These are phyloP conservation scores for Penicillium brasilianum DNA, from an alignment of 2,329 filamentous ascomycete species.

Conservation along the genomic window DNA sequence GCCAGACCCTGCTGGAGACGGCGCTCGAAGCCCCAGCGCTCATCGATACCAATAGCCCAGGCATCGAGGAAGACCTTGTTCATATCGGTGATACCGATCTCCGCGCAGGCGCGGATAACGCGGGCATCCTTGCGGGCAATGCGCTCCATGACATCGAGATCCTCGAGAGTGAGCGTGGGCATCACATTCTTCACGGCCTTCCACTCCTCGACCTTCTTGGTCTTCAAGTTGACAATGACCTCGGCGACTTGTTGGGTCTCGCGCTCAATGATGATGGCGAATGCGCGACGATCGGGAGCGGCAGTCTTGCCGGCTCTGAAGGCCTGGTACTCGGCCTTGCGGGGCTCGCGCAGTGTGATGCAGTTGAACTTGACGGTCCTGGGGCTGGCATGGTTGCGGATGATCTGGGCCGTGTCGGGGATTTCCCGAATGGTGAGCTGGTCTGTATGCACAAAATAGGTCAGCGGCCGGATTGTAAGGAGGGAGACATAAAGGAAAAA, in stretches of 20 bases:
- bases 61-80: slow-evolving; percentile 41
- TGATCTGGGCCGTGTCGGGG: slow-evolving; percentile 32
- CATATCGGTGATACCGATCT: slow-evolving; percentile 45
- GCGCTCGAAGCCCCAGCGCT: slow-evolving; percentile 42
- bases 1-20: slow-evolving; percentile 42
- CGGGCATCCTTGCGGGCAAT: slow-evolving; percentile 38
- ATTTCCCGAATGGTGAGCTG: slow-evolving; percentile 39
- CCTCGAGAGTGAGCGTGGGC: slow-evolving; percentile 49
- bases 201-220: slow-evolving; percentile 35
- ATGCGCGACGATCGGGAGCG: slow-evolving; percentile 44
- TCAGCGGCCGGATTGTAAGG: slow-evolving; percentile 7
- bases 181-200: slow-evolving; percentile 52
- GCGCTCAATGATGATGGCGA: slow-evolving; percentile 55
- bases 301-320: slow-evolving; percentile 40
- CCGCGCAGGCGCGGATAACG: slow-evolving; percentile 41
- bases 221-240: slow-evolving; percentile 35
- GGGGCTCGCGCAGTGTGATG: slow-evolving; percentile 60
- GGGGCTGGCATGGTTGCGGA: slow-evolving; percentile 36
- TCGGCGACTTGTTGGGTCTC: slow-evolving; percentile 34
- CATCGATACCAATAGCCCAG: slow-evolving; percentile 46
- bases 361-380: slow-evolving; percentile 44
- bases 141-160: slow-evolving; percentile 43
- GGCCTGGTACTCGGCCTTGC: slow-evolving; percentile 44
- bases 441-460: slow-evolving; percentile 20
- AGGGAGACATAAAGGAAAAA: not conserved